Conservation (phyloP, 257 asterid species). For the Ilex asprella region DNA sequence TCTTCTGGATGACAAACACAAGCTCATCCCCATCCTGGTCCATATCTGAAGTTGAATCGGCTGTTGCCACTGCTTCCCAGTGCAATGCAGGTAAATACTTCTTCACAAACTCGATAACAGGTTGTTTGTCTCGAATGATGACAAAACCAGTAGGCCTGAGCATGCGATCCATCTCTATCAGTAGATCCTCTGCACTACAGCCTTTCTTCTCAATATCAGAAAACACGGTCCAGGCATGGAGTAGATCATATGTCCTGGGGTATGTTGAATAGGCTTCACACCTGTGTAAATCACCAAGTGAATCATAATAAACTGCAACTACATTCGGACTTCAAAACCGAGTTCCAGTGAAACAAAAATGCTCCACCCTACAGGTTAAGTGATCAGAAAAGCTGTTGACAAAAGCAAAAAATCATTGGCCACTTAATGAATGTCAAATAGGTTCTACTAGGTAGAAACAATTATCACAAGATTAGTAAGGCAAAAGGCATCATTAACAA, state of each 20-base stretch:
- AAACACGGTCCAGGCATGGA: slow-evolving; percentile 81
- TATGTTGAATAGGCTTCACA: slow-evolving; percentile 95
- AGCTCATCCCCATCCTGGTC: slow-evolving; percentile 64
- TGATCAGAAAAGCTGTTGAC: too few relatives aligned
- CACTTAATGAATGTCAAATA: too few relatives aligned
- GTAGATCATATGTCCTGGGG: slow-evolving; percentile 86
- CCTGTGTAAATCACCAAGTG: slow-evolving; percentile 35
- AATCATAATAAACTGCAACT: neutral
- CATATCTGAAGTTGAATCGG: slow-evolving; percentile 40
- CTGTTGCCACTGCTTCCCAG: slow-evolving; percentile 72
- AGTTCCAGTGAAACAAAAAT: neutral
- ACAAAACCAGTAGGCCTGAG: slow-evolving; percentile 87
- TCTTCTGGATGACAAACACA: slow-evolving; percentile 64
- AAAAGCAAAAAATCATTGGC: too few relatives aligned
- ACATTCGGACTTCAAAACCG: neutral
- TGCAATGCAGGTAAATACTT: slow-evolving; percentile 69
- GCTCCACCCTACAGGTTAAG: neutral
- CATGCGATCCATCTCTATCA: slow-evolving; percentile 87
- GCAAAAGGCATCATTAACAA: neutral
- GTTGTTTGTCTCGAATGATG: slow-evolving; percentile 62
- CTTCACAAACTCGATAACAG: slow-evolving; percentile 74
- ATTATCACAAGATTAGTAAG: neutral
- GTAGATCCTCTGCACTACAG: slow-evolving; percentile 89
- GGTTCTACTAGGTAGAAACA: too few relatives aligned
- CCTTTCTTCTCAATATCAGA: slow-evolving; percentile 92